Conservation (phyloP, 78 protist genomes). For the Paratrimastix pyriformis region DNA sequence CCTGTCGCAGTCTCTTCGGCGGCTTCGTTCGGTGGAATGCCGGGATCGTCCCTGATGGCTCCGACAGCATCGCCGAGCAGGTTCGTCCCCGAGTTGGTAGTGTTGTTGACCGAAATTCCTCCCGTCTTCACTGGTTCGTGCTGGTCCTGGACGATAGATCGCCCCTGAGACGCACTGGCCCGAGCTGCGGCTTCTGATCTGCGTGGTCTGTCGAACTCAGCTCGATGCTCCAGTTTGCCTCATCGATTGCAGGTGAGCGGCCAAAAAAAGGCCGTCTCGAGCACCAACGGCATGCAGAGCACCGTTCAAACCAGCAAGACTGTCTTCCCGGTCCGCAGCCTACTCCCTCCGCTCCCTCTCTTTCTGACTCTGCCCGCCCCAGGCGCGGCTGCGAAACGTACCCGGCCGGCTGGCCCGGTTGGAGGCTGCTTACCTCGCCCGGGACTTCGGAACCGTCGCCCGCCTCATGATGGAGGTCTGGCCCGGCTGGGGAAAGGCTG, state of each 20-base stretch:
- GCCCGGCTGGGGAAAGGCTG: not conserved
- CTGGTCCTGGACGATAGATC: conserved; percentile 32
- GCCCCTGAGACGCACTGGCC: conserved; percentile 75
- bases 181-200: conserved; percentile 66
- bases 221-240: no score
- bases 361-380: not conserved
- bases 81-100: no score
- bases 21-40: conserved; percentile 91
- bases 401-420: conserved; percentile 58
- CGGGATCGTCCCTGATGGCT: conserved; percentile 67
- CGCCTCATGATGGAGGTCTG: conserved; percentile 68
- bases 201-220: conserved; percentile 40
- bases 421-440: conserved; percentile 46
- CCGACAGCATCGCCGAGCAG: conserved; percentile 42
- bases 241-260: conserved; percentile 39
- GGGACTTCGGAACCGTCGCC: conserved; percentile 73
- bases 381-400: not conserved
- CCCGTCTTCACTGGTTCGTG: not conserved
- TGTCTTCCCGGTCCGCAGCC: conserved; percentile 36
- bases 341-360: no score
- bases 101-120: no score
- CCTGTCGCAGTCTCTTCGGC: conserved; percentile 87
- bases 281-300: conserved; percentile 86
- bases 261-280: conserved; percentile 70
- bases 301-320: conserved; percentile 60